These are phyloP conservation scores for Aspergillus japonicus DNA, from an alignment of 2,329 filamentous ascomycete genomes.

Conservation along the genomic window DNA sequence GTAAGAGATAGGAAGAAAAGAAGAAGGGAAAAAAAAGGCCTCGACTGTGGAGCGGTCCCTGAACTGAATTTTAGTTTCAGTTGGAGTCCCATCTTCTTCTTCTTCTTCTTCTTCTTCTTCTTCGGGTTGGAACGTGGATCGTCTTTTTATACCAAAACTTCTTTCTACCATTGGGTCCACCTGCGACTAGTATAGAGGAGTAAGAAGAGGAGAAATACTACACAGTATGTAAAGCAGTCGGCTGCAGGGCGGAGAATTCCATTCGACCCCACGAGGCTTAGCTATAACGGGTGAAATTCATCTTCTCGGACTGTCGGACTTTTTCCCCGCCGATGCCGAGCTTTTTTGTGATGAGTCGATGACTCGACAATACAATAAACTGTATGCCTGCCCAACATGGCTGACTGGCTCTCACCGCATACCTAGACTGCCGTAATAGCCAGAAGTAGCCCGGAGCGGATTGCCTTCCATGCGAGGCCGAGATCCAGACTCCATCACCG, in stretches of 20 bases:
- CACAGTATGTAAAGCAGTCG: not conserved
- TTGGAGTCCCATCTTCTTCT: no score
- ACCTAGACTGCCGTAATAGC: no score
- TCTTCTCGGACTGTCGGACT: not conserved
- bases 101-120: no score
- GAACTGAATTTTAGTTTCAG: no score
- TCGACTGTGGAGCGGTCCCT: not conserved
- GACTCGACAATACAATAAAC: not conserved
- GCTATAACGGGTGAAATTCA: not conserved
- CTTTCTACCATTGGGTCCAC: not conserved
- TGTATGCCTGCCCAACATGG: not conserved
- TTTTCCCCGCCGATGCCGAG: not conserved
- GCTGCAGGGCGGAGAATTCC: constrained; percentile 8
- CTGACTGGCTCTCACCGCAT: no score
- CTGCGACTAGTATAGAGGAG: not conserved
- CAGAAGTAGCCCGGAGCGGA: no score
- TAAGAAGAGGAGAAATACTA: not conserved
- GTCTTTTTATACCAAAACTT: not conserved
- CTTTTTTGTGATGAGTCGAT: not conserved
- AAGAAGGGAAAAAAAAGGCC: not conserved
- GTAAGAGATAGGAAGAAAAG: not conserved
- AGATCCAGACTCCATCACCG: no score
- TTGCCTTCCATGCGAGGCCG: no score
- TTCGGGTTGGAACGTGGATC: not conserved
- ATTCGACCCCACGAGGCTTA: not conserved